Base-by-base conservation (phyloP, 2,329 filamentous ascomycete species). In the Colletotrichum navitas region DNA sequence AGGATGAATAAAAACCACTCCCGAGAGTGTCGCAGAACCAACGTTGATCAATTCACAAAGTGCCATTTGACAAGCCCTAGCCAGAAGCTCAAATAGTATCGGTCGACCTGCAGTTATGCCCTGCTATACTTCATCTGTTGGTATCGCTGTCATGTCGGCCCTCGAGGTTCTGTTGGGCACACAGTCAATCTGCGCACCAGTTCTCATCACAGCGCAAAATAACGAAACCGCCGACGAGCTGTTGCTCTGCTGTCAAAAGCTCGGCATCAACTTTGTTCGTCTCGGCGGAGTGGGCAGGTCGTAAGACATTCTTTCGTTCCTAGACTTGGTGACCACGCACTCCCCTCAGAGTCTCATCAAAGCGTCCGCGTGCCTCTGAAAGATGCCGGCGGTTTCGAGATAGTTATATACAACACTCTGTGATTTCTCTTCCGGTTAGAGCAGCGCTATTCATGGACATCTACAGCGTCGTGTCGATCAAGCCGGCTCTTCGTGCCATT, bases 191-290 rank as follows among this genome's bases (percentile, higher is more conserved):
- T 89, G 91, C 68, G 87, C 90, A 11, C 93, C 93, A 0, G 90
- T 98, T 39, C 86, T 97, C 26, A 85, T 97, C 4, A 88, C 94
- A 0, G 94, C 94, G 10, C 94, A 97, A 76, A 98, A 94, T 0
- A 98, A 98, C 71, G 94, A 97, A 80, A 94, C 94, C 0, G 83
- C 97, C 0, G 94, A 98, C 75, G 94, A 97, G 77, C 84, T 98
- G 0, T 83, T 97, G 0, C 82, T 83, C 1, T 89, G 91, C 66
- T 85, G 94, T 21, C 84, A 89, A 1, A 77, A 83, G 1, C 66
- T 76, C 0, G 80, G 79, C 3, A 92, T 80, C 85, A 86, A 89
- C 1, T 90, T 94, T 68, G 82, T 85, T 12, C 85, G 87, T 2
- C 77, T 89, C 12, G 94, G 94, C 52, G 90, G 41, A 43, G 16